Conservation (phyloP, 2,329 filamentous ascomycete species). For the Xylaria sp. region DNA sequence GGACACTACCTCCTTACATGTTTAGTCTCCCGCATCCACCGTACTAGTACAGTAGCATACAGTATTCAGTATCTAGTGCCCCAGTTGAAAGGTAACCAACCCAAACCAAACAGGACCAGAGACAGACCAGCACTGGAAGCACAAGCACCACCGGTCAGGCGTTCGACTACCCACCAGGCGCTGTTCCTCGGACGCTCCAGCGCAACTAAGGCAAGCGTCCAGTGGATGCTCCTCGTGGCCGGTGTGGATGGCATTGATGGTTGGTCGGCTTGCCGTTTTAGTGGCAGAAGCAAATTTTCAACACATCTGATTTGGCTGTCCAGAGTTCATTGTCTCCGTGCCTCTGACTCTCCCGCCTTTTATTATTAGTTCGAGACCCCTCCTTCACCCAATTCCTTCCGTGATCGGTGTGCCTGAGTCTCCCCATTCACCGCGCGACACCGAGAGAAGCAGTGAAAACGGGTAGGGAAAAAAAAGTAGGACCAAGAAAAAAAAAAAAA, state of each 20-base stretch:
- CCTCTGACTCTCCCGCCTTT: constrained; percentile 38
- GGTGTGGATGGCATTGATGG: constrained; percentile 32
- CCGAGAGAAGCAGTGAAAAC: constrained; percentile 17
- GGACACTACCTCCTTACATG: neutral
- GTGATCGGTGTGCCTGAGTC: constrained; percentile 46
- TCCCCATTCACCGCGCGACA: constrained; percentile 38
- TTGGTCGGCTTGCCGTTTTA: constrained; percentile 38
- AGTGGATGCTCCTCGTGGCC: constrained; percentile 32
- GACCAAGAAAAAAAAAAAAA: constrained; percentile 16
- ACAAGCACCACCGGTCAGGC: no score
- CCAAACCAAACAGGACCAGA: neutral
- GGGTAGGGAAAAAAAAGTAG: constrained; percentile 27
- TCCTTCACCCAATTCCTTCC: constrained; percentile 47
- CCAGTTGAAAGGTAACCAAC: constrained; percentile 13
- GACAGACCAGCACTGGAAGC: constrained; percentile 1
- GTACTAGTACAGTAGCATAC: constrained; percentile 10
- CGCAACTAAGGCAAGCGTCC: neutral
- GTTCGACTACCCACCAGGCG: no score
- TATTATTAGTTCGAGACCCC: constrained; percentile 46
- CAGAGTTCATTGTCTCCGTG: constrained; percentile 18
- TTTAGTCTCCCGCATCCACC: constrained; percentile 7
- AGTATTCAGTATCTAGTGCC: constrained; percentile 1
- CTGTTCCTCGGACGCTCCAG: no score
- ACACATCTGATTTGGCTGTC: constrained; percentile 33
- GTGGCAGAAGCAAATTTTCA: constrained; percentile 42